These are phyloP conservation scores for Escovopsis sp. DNA, from an alignment of 2,329 filamentous ascomycete species.

Conservation along the genomic window DNA sequence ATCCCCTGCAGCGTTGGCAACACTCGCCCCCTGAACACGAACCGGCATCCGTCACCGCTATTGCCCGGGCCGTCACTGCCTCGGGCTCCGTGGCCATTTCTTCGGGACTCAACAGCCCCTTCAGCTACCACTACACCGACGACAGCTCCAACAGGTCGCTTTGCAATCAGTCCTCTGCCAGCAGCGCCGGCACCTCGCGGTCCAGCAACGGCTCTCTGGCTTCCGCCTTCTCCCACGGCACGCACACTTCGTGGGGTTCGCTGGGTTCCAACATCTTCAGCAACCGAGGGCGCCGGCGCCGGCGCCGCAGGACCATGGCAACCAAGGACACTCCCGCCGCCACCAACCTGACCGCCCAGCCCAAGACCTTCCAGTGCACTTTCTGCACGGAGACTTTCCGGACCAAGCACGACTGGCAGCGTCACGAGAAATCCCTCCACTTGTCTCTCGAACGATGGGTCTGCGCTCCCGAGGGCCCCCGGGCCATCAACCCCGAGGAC, in stretches of 20 bases:
- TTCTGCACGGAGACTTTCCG: slow-evolving; percentile 55
- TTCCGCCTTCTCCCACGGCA: slow-evolving; percentile 44
- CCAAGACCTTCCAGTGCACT: slow-evolving; percentile 50
- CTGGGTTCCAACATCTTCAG: slow-evolving; percentile 29
- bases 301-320: slow-evolving; percentile 29
- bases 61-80: slow-evolving; percentile 41
- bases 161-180: slow-evolving; percentile 44
- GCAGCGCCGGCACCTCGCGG: slow-evolving; percentile 45
- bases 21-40: slow-evolving; percentile 46
- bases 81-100: slow-evolving; percentile 32
- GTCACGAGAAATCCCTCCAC: slow-evolving; percentile 55
- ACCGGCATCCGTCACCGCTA: slow-evolving; percentile 43
- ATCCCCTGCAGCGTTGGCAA: slow-evolving; percentile 18
- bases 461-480: slow-evolving; percentile 43
- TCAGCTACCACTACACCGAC: slow-evolving; percentile 42
- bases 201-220: slow-evolving; percentile 44
- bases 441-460: slow-evolving; percentile 52
- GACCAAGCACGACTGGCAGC: slow-evolving; percentile 55
- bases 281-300: slow-evolving; percentile 31
- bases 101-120: slow-evolving; percentile 43
- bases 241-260: slow-evolving; percentile 40
- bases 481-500: slow-evolving; percentile 42
- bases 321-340: slow-evolving; percentile 16
- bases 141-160: slow-evolving; percentile 45
- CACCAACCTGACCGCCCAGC: slow-evolving; percentile 23